Percentiles rank a stretch among this genome's conserved stretches.
phyloP scores from a whole-genome alignment of 179 eudicot genomes.

The Beta corolliflora region DNA sequence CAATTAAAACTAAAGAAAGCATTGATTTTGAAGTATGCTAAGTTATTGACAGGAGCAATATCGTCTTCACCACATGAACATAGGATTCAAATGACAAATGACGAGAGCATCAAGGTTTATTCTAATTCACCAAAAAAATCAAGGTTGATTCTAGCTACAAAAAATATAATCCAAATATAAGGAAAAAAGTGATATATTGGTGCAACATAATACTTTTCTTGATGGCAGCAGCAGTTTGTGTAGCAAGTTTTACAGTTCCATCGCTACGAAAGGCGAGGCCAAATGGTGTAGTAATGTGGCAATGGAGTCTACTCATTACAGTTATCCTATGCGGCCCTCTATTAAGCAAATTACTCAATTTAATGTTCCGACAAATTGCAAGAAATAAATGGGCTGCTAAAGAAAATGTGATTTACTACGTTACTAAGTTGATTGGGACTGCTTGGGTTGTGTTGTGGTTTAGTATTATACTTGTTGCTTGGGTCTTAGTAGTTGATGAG shows the following conservation, averaged over 20 bases:
- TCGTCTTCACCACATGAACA: too few species aligned
- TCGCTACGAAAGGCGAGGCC: background rate
- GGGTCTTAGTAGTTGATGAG: background rate
- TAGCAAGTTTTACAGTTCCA: background rate
- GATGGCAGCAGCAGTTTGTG: background rate
- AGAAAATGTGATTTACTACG: background rate
- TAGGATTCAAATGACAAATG: too few species aligned
- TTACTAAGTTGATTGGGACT: background rate
- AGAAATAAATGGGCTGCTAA: background rate
- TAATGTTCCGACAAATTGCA: background rate
- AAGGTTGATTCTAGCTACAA: too few species aligned
- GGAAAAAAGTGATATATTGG: too few species aligned
- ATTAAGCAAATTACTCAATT: background rate
- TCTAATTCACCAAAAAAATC: too few species aligned
- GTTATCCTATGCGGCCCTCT: slow-evolving; percentile 10
- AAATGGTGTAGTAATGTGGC: slow-evolving; percentile 10
- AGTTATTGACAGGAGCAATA: too few species aligned
- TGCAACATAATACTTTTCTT: too few species aligned
- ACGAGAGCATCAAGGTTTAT: too few species aligned
- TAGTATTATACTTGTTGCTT: slow-evolving; percentile 5
- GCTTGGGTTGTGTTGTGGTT: slow-evolving; percentile 18
- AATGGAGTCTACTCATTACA: slow-evolving; percentile 9
- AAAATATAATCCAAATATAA: too few species aligned
- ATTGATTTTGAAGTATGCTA: too few species aligned
- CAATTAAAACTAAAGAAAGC: too few species aligned